These are phyloP conservation scores for Aspergillus spinulosporus DNA, from an alignment of 2,329 filamentous ascomycete species.

Conservation along the genomic window DNA sequence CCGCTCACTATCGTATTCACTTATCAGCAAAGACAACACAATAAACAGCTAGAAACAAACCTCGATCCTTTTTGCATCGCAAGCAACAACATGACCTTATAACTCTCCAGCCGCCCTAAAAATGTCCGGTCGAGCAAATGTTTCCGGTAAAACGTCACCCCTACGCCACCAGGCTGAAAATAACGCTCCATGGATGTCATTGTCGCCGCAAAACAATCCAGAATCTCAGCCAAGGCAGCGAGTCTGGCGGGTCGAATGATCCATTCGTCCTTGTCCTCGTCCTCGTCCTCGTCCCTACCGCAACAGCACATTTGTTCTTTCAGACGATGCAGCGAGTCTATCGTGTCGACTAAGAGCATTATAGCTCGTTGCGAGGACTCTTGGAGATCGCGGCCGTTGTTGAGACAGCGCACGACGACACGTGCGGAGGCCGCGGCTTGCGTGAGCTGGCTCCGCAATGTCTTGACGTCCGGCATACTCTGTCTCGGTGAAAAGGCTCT, in stretches of 20 bases:
- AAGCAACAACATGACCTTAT: slow-evolving; percentile 30
- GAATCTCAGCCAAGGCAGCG: slow-evolving; percentile 22
- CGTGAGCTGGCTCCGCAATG: slow-evolving; percentile 19
- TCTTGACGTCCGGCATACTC: slow-evolving; percentile 15
- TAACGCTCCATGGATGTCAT: slow-evolving; percentile 31
- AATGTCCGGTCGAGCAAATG: slow-evolving; percentile 29
- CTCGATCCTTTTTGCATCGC: slow-evolving; percentile 30
- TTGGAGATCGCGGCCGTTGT: slow-evolving; percentile 26
- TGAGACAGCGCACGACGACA: slow-evolving; percentile 26
- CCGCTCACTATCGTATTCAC: slow-evolving; percentile 16
- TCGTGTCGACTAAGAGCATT: slow-evolving; percentile 24
- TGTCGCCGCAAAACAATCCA: slow-evolving; percentile 25
- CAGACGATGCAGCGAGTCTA: slow-evolving; percentile 27
- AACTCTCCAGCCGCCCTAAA: slow-evolving; percentile 32
- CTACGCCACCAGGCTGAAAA: slow-evolving; percentile 35
- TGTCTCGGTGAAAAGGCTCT: not conserved
- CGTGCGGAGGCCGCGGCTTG: slow-evolving; percentile 23
- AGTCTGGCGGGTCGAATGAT: slow-evolving; percentile 24
- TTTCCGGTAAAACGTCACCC: slow-evolving; percentile 27
- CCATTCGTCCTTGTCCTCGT: slow-evolving; percentile 29
- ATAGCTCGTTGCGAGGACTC: slow-evolving; percentile 26
- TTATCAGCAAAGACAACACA: not conserved
- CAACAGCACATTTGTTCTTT: slow-evolving; percentile 22
- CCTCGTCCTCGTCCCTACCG: slow-evolving; percentile 10
- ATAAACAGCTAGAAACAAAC: slow-evolving; percentile 9